A percentile compares a stretch with the other conserved stretches of the same genome.
Evolutionary conservation across 805 yeast genomes (phyloP).

Genomic region (Candida krabiensis): DNA sequence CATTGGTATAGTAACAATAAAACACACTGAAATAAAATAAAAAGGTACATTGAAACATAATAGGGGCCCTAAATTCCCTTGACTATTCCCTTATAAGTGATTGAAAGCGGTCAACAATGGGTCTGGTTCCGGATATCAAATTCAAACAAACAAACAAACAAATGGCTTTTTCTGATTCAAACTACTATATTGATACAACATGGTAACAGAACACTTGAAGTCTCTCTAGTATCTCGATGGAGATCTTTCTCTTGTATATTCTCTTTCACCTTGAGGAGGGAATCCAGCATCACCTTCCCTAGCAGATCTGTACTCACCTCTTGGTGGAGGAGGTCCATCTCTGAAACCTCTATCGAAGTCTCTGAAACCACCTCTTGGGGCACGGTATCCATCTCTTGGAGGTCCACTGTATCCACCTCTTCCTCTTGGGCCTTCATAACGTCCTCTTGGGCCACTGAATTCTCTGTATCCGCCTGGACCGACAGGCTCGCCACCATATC

Average conservation of each 20-base stretch:
- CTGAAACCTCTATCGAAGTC: conserved; percentile 26
- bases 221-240: conserved; percentile 68
- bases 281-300: conserved; percentile 40
- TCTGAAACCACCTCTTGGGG: conserved; percentile 28
- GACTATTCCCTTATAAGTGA: not conserved
- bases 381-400: conserved; percentile 34
- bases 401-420: conserved; percentile 39
- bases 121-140: no score
- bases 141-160: no score
- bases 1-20: conserved; percentile 4
- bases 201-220: no score
- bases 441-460: conserved; percentile 35
- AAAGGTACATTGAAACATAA: not conserved
- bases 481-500: conserved; percentile 30
- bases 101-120: not conserved
- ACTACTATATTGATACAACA: no score
- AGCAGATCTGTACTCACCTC: conserved; percentile 28
- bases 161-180: no score
- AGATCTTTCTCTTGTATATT: conserved; percentile 68
- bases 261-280: conserved; percentile 41
- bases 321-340: conserved; percentile 30
- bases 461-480: conserved; percentile 23
- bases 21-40: conserved; percentile 4
- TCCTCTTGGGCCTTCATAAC: conserved; percentile 19
- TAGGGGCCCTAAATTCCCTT: not conserved